Base-by-base conservation (phyloP, 495 filamentous ascomycete genomes). In the Neurospora sp. region DNA sequence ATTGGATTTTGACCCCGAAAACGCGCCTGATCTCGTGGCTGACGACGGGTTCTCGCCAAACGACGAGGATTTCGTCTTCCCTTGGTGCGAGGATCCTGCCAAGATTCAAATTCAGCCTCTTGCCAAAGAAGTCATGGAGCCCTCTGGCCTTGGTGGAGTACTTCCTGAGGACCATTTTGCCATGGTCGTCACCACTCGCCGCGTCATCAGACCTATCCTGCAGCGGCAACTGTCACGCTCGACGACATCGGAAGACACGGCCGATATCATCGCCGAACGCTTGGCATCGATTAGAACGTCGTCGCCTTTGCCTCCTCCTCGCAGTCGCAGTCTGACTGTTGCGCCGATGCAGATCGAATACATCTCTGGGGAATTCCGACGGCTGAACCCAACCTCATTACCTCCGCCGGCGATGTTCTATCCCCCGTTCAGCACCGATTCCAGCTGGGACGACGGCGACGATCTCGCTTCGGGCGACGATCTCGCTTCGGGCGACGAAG, bases 121-220 rank as follows among this genome's bases (percentile, higher is more conserved):
- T 59, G 85, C 53, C 27, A 65, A 87, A 73, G 88, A 86, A 27
- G 73, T 75, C 35, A 82, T 93, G 45, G 86, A 89, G 73, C 88
- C 87, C 3, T 90, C 88, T 69, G 91, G 91, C 12, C 75, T 92
- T 22, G 89, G 90, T 31, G 89, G 89, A 40, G 86, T 91, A 22
- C 84, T 83, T 65, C 90, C 90, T 2, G 86, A 87, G 53, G 91
- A 93, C 78, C 88, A 93, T 74, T 93, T 93, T 76, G 79, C 83
- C 4, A 79, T 92, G 38, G 75, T 84, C 22, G 88, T 92, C 6
- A 77, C 82, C 40, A 87, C 86, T 3, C 82, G 83, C 20, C 85
- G 87, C 35, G 79, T 81, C 4, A 81, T 74, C 59, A 53, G 74
- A 27, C 38, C n/a, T 53, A 68, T 61, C 40, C 3, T 70, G 14